These are phyloP conservation scores for Dendrobium huoshanense DNA, from an alignment of 106 monocot species.

Conservation along the genomic window DNA sequence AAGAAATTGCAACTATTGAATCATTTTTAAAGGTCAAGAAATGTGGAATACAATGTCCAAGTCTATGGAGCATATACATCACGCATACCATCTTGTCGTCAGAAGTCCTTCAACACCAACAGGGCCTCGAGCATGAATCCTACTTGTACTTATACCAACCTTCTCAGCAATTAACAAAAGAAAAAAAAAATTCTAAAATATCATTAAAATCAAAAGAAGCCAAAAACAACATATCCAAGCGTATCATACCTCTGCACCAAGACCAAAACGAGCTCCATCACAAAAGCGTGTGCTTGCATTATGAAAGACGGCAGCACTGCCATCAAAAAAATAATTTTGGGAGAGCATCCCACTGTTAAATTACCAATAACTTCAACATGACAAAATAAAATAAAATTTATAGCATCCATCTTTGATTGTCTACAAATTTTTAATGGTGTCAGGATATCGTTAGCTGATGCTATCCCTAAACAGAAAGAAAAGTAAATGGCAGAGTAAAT, in stretches of 20 bases:
- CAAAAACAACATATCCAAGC: background rate
- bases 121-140: conserved; percentile 97
- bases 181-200: background rate
- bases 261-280: conserved; percentile 98
- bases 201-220: background rate
- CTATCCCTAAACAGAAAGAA: too few species aligned
- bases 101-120: conserved; percentile 96
- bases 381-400: too few species aligned
- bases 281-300: conserved; percentile 98
- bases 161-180: conserved; percentile 20
- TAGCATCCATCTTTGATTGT: too few species aligned
- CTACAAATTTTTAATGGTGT: too few species aligned
- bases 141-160: conserved; percentile 98
- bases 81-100: conserved; percentile 75
- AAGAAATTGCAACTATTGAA: background rate
- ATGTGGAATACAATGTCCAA: background rate
- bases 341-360: background rate
- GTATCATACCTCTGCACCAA: conserved; percentile 86
- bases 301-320: conserved; percentile 94
- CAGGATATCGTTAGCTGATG: too few species aligned
- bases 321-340: background rate
- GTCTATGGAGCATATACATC: background rate
- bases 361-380: too few species aligned
- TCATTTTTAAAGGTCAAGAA: background rate
- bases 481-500: too few species aligned